A percentile compares a stretch with the other conserved stretches of the same genome.
These are phyloP conservation scores for Brasenia schreberi DNA, from an alignment of 164 flowering plant genomes.

Conservation along the genomic window DNA sequence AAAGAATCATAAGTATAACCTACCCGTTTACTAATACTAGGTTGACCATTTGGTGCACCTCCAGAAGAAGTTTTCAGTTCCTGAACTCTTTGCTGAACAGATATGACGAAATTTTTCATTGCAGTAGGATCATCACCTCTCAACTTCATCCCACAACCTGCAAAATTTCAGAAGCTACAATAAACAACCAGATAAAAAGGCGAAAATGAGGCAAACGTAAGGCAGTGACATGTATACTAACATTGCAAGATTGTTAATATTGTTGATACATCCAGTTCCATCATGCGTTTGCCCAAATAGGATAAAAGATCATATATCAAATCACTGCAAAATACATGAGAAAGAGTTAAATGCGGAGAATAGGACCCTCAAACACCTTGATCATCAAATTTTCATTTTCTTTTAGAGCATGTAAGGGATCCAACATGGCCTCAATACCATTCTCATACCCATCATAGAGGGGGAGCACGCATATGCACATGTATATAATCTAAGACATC, in stretches of 20 bases:
- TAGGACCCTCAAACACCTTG: not conserved
- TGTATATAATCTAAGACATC: not conserved
- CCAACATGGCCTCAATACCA: too few species aligned
- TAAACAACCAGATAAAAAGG: not conserved
- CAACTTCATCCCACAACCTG: conserved; percentile 96
- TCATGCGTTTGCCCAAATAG: conserved; percentile 60
- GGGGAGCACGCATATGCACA: not conserved
- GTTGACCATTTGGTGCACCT: conserved; percentile 20
- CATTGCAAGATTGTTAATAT: conserved; percentile 75
- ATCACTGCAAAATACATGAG: conserved; percentile 48
- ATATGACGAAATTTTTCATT: conserved; percentile 70
- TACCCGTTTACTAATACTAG: conserved; percentile 52
- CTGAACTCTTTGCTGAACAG: conserved; percentile 61
- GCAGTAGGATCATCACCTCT: conserved; percentile 82
- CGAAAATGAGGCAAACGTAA: not conserved
- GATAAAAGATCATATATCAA: conserved; percentile 72
- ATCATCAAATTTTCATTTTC: not conserved
- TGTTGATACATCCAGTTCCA: conserved; percentile 79
- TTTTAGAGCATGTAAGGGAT: too few species aligned
- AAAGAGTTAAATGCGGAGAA: not conserved
- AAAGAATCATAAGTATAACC: conserved; percentile 5
- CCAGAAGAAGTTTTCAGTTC: conserved; percentile 49
- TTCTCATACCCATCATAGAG: too few species aligned
- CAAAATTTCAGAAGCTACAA: not conserved
- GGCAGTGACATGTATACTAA: conserved; percentile 20